These are phyloP conservation scores for Talaromyces ruber DNA, from an alignment of 495 filamentous ascomycete genomes.

Conservation along the genomic window DNA sequence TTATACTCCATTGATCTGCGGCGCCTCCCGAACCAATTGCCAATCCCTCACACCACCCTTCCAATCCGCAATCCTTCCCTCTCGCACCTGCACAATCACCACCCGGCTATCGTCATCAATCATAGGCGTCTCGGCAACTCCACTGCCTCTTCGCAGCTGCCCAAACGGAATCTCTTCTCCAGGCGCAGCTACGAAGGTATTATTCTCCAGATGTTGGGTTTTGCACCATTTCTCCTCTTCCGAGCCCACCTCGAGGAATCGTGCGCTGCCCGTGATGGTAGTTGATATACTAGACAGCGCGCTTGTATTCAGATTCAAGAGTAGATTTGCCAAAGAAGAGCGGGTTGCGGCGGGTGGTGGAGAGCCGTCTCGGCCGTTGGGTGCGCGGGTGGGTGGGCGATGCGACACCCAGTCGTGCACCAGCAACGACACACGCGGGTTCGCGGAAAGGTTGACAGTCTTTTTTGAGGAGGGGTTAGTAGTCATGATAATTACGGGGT, in stretches of 20 bases:
- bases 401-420: conserved; percentile 98
- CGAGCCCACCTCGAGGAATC: conserved; percentile 58
- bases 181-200: conserved; percentile 60
- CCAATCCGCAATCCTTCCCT: conserved; percentile 74
- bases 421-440: conserved; percentile 87
- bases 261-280: conserved; percentile 80
- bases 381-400: conserved; percentile 69
- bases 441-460: conserved; percentile 74
- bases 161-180: conserved; percentile 37
- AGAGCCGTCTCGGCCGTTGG: conserved; percentile 45
- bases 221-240: conserved; percentile 79
- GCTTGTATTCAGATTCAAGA: conserved; percentile 84
- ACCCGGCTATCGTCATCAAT: conserved; percentile 66
- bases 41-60: conserved; percentile 72
- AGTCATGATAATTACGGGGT: conserved; percentile 86
- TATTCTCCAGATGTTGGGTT: conserved; percentile 78
- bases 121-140: conserved; percentile 47
- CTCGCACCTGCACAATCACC: conserved; percentile 63
- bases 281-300: conserved; percentile 84
- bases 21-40: conserved; percentile 37
- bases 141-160: conserved; percentile 30
- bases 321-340: conserved; percentile 67
- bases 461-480: conserved; percentile 84
- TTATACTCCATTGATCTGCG: not conserved
- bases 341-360: conserved; percentile 54